These are phyloP conservation scores for Lycium barbarum DNA, from an alignment of 257 asterid genomes.

Conservation along the genomic window DNA sequence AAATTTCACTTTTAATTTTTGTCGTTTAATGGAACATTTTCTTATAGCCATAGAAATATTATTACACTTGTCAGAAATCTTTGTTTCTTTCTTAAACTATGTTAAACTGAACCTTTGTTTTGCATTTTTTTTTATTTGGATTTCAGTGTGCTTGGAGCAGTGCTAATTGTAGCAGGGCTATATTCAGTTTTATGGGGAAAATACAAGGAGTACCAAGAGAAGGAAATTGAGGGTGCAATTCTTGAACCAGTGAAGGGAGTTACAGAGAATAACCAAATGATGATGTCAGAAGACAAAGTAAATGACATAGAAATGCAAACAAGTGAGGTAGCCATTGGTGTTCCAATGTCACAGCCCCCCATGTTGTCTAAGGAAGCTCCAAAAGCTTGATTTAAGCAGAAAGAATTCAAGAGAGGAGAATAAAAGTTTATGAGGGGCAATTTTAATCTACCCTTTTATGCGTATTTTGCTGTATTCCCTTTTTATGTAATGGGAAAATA, in stretches of 20 bases:
- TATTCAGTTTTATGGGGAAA: constrained; percentile 68
- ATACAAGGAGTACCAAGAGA: constrained; percentile 58
- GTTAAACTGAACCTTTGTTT: background rate
- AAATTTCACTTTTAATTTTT: no score
- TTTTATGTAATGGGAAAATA: background rate
- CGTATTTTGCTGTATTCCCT: background rate
- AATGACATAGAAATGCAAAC: constrained; percentile 36
- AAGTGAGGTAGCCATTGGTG: constrained; percentile 6
- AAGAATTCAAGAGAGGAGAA: background rate
- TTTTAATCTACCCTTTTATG: background rate
- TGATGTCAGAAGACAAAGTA: constrained; percentile 26
- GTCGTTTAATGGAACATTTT: no score
- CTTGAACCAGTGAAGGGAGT: constrained; percentile 41
- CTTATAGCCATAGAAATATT: no score
- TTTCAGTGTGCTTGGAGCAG: constrained; percentile 63
- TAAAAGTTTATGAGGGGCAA: background rate
- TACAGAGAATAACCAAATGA: constrained; percentile 15
- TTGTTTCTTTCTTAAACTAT: no score
- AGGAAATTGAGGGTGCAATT: constrained; percentile 39
- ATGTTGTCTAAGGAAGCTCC: constrained; percentile 23
- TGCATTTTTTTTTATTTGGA: background rate
- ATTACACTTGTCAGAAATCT: no score
- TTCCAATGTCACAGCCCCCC: background rate
- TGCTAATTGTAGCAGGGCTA: constrained; percentile 55
- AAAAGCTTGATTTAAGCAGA: constrained; percentile 15